Conservation (phyloP, 768 basidiomycete genomes). For the Multifurca ochricompacta region DNA sequence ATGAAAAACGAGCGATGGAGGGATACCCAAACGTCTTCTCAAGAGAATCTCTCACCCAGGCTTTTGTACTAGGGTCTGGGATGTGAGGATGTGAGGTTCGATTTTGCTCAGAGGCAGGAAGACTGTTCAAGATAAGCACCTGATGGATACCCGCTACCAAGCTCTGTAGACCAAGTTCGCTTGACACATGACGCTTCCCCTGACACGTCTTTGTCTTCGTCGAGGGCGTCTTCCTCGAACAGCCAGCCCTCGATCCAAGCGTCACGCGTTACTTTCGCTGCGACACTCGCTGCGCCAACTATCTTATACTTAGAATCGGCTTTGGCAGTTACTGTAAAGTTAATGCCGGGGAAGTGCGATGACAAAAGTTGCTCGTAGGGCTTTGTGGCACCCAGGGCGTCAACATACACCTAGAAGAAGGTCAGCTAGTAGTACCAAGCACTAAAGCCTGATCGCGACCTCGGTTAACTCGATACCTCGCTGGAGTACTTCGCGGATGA, state of each 20-base stretch:
- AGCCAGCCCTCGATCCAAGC: slow-evolving; percentile 82
- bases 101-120: background rate
- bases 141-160: slow-evolving; percentile 90
- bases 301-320: slow-evolving; percentile 97
- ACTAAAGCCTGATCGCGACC: slow-evolving; percentile 32
- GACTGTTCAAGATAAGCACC: slow-evolving; percentile 36
- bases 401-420: slow-evolving; percentile 73
- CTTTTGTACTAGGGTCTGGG: slow-evolving; percentile 85
- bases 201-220: slow-evolving; percentile 2
- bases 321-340: slow-evolving; percentile 85
- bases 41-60: slow-evolving; percentile 68
- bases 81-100: background rate
- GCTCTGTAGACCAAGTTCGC: slow-evolving; percentile 28
- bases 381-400: slow-evolving; percentile 83
- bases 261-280: slow-evolving; percentile 94
- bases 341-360: slow-evolving; percentile 70
- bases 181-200: background rate
- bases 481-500: slow-evolving; percentile 82
- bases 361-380: slow-evolving; percentile 83
- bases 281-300: slow-evolving; percentile 95
- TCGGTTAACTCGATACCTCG: slow-evolving; percentile 74
- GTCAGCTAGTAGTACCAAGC: background rate
- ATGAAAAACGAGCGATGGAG: slow-evolving; percentile 84
- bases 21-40: slow-evolving; percentile 93
- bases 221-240: slow-evolving; percentile 56